Conservation (phyloP, 148 eudicot species). For the Simmondsia chinensis region DNA sequence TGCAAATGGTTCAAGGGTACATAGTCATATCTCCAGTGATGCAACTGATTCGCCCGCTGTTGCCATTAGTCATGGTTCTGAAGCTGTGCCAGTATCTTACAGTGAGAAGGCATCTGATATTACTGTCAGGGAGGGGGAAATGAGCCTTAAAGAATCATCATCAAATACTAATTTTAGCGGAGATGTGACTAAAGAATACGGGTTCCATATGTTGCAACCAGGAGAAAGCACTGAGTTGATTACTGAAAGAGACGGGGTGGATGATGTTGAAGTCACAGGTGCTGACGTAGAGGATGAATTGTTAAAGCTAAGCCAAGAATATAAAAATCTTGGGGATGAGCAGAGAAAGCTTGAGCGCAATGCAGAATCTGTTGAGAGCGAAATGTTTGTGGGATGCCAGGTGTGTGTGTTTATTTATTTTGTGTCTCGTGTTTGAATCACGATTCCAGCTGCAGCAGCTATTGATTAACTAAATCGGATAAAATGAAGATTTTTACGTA, state of each 20-base stretch:
- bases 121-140: slow-evolving; percentile 10
- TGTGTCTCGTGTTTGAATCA: too few species aligned
- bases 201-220: slow-evolving; percentile 14
- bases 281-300: slow-evolving; percentile 68
- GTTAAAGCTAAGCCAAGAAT: slow-evolving; percentile 47
- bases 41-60: slow-evolving; percentile 11
- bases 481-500: too few species aligned
- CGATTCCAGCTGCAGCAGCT: too few species aligned
- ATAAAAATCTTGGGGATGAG: slow-evolving; percentile 50
- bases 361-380: slow-evolving; percentile 79
- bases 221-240: slow-evolving; percentile 14
- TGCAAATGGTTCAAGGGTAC: slow-evolving; percentile 4
- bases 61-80: slow-evolving; percentile 11
- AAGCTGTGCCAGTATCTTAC: slow-evolving; percentile 6
- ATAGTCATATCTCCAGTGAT: slow-evolving; percentile 13
- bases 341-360: slow-evolving; percentile 83
- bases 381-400: slow-evolving; percentile 99
- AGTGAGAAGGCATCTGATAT: slow-evolving; percentile 7
- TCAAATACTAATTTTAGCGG: slow-evolving; percentile 12
- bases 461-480: too few species aligned
- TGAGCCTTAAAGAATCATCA: slow-evolving; percentile 10
- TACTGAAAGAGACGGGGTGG: slow-evolving; percentile 14
- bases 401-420: too few species aligned
- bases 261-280: slow-evolving; percentile 27
- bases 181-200: slow-evolving; percentile 15